Conservation (phyloP, 352 stramenopile species). For the Pythium guiyangense region DNA sequence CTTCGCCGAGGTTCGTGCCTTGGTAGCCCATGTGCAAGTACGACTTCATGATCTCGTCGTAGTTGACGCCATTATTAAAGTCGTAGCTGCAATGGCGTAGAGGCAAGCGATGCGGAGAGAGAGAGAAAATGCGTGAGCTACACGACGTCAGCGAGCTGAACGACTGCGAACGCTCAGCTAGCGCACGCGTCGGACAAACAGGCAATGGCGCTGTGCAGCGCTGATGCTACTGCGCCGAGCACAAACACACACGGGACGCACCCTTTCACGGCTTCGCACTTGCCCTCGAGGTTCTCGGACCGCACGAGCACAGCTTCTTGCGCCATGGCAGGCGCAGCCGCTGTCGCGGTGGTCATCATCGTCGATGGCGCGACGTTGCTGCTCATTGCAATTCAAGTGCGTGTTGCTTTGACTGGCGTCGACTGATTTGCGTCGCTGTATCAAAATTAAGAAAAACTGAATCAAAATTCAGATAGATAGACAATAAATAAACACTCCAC, state of each 20-base stretch:
- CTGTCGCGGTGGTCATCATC: neutral
- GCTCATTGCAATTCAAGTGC: no score
- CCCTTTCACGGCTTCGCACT: constrained; percentile 42
- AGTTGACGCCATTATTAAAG: constrained; percentile 89
- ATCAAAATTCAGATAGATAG: no score
- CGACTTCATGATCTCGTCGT: constrained; percentile 76
- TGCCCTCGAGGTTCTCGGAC: constrained; percentile 75
- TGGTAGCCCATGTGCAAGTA: constrained; percentile 92
- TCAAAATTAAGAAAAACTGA: no score
- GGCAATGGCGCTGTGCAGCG: neutral
- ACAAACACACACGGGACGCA: constrained; percentile 4
- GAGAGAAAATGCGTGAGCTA: neutral
- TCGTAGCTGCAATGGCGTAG: constrained; percentile 59
- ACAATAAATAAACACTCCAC: no score
- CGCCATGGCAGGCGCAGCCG: constrained; percentile 35
- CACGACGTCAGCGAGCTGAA: no score
- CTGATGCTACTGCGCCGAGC: no score
- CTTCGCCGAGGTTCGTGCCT: constrained; percentile 95
- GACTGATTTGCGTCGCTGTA: no score
- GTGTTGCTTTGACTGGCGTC: no score
- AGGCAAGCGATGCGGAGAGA: constrained; percentile 2
- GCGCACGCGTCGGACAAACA: no score
- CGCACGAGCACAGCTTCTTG: constrained; percentile 72
- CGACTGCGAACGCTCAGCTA: no score
- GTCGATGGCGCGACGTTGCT: neutral